Conservation (phyloP, 805 yeast species). For the Clavispora santaluciae region DNA sequence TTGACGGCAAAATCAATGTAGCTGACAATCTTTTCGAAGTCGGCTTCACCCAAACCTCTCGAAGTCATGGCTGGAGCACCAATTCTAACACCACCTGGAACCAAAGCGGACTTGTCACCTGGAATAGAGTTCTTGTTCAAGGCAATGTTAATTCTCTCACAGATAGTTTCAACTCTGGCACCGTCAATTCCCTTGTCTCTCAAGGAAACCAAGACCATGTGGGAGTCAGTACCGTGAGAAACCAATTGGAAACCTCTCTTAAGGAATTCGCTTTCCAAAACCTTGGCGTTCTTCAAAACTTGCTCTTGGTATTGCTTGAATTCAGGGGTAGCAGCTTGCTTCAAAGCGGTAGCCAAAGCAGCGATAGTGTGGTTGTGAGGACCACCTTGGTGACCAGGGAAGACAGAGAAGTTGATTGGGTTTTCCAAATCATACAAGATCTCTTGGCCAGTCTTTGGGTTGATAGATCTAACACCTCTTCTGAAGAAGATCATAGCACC, state of each 20-base stretch:
- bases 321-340: constrained; percentile 89
- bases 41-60: constrained; percentile 88
- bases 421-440: constrained; percentile 85
- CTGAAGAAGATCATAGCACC: constrained; percentile 99
- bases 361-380: constrained; percentile 99
- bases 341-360: constrained; percentile 94
- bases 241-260: constrained; percentile 75
- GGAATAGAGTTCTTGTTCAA: constrained; percentile 97
- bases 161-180: constrained; percentile 92
- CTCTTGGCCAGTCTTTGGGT: constrained; percentile 85
- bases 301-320: constrained; percentile 85
- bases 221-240: constrained; percentile 95
- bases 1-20: constrained; percentile 56
- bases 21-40: constrained; percentile 72
- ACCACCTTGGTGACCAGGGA: constrained; percentile 99
- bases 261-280: constrained; percentile 71
- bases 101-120: constrained; percentile 93
- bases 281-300: constrained; percentile 83
- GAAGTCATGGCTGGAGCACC: constrained; percentile 99
- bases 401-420: constrained; percentile 95
- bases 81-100: constrained; percentile 95
- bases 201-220: constrained; percentile 86
- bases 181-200: constrained; percentile 91
- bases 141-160: constrained; percentile 92
- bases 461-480: constrained; percentile 84